Evolutionary conservation across 495 filamentous ascomycete species (phyloP).

Genomic region (Hypomontagnella monticulosa): DNA sequence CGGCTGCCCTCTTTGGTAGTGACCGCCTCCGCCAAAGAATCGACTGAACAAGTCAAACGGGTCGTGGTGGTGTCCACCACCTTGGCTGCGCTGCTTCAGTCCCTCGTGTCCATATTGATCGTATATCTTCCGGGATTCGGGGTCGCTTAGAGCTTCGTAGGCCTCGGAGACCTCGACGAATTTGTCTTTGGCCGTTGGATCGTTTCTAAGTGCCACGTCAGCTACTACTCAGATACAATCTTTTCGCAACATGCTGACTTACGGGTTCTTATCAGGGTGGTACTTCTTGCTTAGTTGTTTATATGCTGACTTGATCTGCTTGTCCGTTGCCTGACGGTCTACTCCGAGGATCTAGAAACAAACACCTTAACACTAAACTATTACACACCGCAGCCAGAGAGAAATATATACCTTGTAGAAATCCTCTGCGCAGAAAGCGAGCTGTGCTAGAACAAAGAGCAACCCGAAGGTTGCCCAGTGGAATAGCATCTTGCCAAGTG

Average conservation of each 20-base stretch:
- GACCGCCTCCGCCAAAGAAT: slow-evolving; percentile 92
- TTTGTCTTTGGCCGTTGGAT: slow-evolving; percentile 83
- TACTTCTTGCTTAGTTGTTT: slow-evolving; percentile 92
- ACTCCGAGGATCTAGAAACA: slow-evolving; percentile 75
- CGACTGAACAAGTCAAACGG: slow-evolving; percentile 97
- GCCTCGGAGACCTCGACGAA: slow-evolving; percentile 96
- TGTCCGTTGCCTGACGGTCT: slow-evolving; percentile 81
- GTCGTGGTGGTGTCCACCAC: slow-evolving; percentile 75
- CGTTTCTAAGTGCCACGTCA: slow-evolving; percentile 61
- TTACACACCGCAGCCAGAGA: neutral
- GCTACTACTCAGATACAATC: neutral
- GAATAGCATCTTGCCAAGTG: slow-evolving; percentile 50
- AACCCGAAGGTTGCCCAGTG: slow-evolving; percentile 52
- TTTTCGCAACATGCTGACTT: slow-evolving; percentile 48
- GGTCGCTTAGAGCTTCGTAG: slow-evolving; percentile 89
- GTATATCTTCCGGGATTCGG: slow-evolving; percentile 88
- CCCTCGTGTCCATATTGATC: slow-evolving; percentile 96
- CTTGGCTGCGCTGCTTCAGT: slow-evolving; percentile 81
- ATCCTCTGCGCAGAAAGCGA: slow-evolving; percentile 69
- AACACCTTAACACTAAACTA: slow-evolving; percentile 23
- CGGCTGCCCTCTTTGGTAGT: slow-evolving; percentile 81
- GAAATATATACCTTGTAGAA: slow-evolving; percentile 80
- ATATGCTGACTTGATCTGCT: slow-evolving; percentile 97
- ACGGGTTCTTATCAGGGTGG: slow-evolving; percentile 99
- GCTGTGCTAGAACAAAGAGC: slow-evolving; percentile 56